Evolutionary conservation across 805 yeast species (phyloP), one percentile per base, ranked within the genome.

Genomic region (Middelhovenomyces tepae): DNA sequence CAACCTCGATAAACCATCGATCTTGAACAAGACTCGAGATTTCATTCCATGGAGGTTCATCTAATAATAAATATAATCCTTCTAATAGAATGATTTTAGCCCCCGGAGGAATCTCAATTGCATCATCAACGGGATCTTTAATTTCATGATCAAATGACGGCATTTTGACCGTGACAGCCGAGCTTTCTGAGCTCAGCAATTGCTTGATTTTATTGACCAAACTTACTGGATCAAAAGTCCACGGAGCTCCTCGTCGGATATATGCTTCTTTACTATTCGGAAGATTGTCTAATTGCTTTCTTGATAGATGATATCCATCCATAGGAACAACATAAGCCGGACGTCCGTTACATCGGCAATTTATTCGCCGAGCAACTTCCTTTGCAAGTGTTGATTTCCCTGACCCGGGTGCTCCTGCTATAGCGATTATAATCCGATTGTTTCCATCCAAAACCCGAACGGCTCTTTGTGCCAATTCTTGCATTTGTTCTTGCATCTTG

Each of bases 351-450:
- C 16, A 37, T 16, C 18, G 15, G 22, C 28, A 10, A 9, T 26
- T 16, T 15, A 30, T 16, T 43, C 35, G 42, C 64, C 70, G n/a
- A 76, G 67, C 67, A 4, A 84, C 57, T 4, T 53, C 35, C 23
- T 50, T 48, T 1, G 87, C 75, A 22, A 76, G 48, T 0, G 93
- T 80, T 3, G 87, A 69, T 52, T 84, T 84, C 0, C 95, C 95
- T 1, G 87, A 73, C 4, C 95, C 95, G 2, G 95, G 94, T 1
- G 75, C 66, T 1, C 94, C 95, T 2, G 77, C 75, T 8, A 85
- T 47, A 0, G 79, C 59, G 7, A 85, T 60, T 11, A 78, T 38
- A 2, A 74, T 51, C 42, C 87, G 58, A 37, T 8, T 33, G 22
- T 28, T 33, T 33, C 8, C 11, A 7, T 8, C 22, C 25, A 11